These are phyloP conservation scores for Dactylellina parvicollis DNA, from an alignment of 2,329 filamentous ascomycete species.

Conservation along the genomic window DNA sequence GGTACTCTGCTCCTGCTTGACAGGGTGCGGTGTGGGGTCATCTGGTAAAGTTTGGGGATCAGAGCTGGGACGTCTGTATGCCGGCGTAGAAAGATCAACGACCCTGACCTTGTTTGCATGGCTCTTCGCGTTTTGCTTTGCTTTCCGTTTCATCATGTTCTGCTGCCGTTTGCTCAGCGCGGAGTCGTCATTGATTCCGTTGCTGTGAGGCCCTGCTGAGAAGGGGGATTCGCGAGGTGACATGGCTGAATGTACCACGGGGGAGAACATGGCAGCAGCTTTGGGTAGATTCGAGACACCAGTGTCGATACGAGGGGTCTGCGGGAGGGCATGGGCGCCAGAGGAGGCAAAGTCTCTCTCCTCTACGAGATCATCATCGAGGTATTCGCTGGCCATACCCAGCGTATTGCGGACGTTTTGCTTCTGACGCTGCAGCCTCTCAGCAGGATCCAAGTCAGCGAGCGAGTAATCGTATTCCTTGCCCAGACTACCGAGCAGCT, in stretches of 20 bases:
- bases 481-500: slow-evolving; percentile 82
- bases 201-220: slow-evolving; percentile 61
- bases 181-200: slow-evolving; percentile 68
- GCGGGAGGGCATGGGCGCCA: slow-evolving; percentile 60
- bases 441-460: slow-evolving; percentile 80
- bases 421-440: slow-evolving; percentile 85
- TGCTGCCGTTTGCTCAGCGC: slow-evolving; percentile 90
- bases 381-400: slow-evolving; percentile 82
- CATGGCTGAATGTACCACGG: slow-evolving; percentile 61
- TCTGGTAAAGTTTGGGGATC: slow-evolving; percentile 61
- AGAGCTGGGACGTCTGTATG: slow-evolving; percentile 57
- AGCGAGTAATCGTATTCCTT: slow-evolving; percentile 85
- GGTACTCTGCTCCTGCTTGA: slow-evolving; percentile 71
- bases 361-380: slow-evolving; percentile 82
- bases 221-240: slow-evolving; percentile 64
- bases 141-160: slow-evolving; percentile 92
- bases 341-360: slow-evolving; percentile 68
- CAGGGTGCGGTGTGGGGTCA: slow-evolving; percentile 66
- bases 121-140: slow-evolving; percentile 87
- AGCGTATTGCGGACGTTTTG: slow-evolving; percentile 84
- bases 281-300: slow-evolving; percentile 62
- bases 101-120: slow-evolving; percentile 89
- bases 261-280: slow-evolving; percentile 63
- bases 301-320: slow-evolving; percentile 66
- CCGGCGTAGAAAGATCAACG: slow-evolving; percentile 76